Evolutionary conservation across 106 monocot species (phyloP), one percentile per base, ranked within the genome.

Genomic region (Dendrobium officinale): DNA sequence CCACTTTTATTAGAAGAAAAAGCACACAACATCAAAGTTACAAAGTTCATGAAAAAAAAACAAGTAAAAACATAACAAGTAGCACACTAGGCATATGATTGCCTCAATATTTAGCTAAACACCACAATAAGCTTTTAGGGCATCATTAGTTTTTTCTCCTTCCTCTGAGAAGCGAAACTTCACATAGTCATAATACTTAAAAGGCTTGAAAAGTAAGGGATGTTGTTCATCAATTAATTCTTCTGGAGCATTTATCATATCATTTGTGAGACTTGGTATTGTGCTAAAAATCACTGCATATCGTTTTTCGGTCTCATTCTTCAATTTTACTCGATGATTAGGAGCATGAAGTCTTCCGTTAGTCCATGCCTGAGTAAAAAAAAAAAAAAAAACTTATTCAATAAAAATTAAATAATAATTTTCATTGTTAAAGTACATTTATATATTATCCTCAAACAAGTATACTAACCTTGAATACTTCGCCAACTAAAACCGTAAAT

Each of bases 281-380:
- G 47, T 19, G 16, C 16, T 9, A 16, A 72, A 81, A 20, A 67
- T 8, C 26, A 72, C 75, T 0, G 81, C 76, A 29, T 78, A 78
- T 58, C 85, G 19, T 59, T 20, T 59, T 59, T 59, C 59, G 0
- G 6, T 59, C 59, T 18, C 19, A 0, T 33, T 77, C 13, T 77
- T 45, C 17, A 78, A 37, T 10, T 27, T 42, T 22, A 85, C 81
- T 20, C 58, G 67, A 31, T 85, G 81, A 8, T 0, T 3, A 19
- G 85, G 41, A 9, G 85, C 68, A 3, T 72, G 13, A 15, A 81
- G 54, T 55, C 85, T 85, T 9, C 85, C 85, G 54, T 85, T 85
- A 24, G 47, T 81, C 85, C 85, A 85, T 67, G 85, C 85, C 85
- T 85, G 33, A 10, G 20, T 20, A 0, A 20, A n/a, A 20, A n/a